These are phyloP conservation scores for Chrysosporium keratinophilum DNA, from an alignment of 2,329 filamentous ascomycete genomes.

Conservation along the genomic window DNA sequence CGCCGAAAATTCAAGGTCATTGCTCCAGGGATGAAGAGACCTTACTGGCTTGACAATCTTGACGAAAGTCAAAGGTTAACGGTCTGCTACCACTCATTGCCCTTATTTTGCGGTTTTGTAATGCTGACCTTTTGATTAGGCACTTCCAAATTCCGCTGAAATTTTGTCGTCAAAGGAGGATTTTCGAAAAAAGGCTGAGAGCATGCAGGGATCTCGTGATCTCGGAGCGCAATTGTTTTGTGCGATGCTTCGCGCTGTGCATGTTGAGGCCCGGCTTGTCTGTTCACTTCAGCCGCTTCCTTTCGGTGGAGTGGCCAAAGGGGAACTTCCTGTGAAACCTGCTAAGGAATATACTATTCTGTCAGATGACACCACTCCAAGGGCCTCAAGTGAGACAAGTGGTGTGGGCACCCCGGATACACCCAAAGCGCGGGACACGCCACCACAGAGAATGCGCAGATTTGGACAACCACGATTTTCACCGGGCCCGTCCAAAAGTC, in stretches of 20 bases:
- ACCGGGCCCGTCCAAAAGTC: constrained; percentile 9
- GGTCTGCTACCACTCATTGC: constrained; percentile 17
- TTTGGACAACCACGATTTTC: constrained; percentile 28
- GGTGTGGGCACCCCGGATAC: background rate
- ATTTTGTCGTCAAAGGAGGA: constrained; percentile 58
- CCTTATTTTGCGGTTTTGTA: constrained; percentile 4
- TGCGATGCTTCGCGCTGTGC: constrained; percentile 70
- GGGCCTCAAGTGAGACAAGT: constrained; percentile 24
- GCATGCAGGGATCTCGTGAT: constrained; percentile 71
- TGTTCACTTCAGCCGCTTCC: constrained; percentile 80
- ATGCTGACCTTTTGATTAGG: constrained; percentile 9
- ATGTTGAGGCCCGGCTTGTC: constrained; percentile 70
- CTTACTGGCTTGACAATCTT: constrained; percentile 64
- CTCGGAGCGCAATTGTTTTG: constrained; percentile 86
- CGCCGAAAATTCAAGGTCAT: constrained; percentile 59
- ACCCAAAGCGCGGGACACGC: constrained; percentile 13
- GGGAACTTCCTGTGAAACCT: constrained; percentile 35
- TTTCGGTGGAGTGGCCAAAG: constrained; percentile 46
- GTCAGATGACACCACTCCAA: constrained; percentile 28
- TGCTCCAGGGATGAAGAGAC: constrained; percentile 56
- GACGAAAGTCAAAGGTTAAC: constrained; percentile 50
- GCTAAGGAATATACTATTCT: constrained; percentile 29
- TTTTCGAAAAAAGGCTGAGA: constrained; percentile 60
- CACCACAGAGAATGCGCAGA: constrained; percentile 21
- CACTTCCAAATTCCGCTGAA: constrained; percentile 48